phyloP scores from a whole-genome alignment of 306 rosid species.

The Fragaria ananassa region DNA sequence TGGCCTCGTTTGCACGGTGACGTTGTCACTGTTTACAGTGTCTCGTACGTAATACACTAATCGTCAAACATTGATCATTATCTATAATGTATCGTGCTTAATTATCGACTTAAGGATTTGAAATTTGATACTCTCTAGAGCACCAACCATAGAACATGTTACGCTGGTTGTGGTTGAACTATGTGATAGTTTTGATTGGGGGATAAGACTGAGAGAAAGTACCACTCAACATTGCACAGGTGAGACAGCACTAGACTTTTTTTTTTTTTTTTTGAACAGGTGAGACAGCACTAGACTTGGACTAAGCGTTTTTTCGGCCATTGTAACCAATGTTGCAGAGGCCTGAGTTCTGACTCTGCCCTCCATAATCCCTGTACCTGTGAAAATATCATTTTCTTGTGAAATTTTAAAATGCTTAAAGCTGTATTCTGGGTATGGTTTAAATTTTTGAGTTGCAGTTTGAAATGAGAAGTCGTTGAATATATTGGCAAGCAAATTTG shows the following conservation, averaged over 20 bases:
- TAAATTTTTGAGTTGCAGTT: not conserved
- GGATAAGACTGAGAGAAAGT: not conserved
- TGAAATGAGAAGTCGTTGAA: not conserved
- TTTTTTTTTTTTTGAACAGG: not conserved
- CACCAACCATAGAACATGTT: not conserved
- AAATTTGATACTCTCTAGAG: no score
- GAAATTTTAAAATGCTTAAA: not conserved
- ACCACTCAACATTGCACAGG: conserved; percentile 32
- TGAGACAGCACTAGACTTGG: conserved; percentile 33
- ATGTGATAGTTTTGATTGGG: not conserved
- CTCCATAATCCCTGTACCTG: conserved; percentile 22
- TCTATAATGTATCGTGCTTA: no score
- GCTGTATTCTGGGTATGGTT: not conserved
- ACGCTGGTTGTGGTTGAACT: no score
- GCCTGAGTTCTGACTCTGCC: conserved; percentile 7
- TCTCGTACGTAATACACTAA: not conserved
- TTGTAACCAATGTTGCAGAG: not conserved
- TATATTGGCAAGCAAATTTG: conserved; percentile 3
- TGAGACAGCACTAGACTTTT: no score
- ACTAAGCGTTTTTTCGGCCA: not conserved
- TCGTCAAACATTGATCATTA: no score
- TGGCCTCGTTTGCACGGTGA: not conserved
- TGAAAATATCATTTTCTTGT: not conserved
- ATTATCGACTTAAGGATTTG: no score
- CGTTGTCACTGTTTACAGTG: not conserved